Conservation (phyloP, 1,139 yeast genomes). For the Debaryomyces sp. region DNA sequence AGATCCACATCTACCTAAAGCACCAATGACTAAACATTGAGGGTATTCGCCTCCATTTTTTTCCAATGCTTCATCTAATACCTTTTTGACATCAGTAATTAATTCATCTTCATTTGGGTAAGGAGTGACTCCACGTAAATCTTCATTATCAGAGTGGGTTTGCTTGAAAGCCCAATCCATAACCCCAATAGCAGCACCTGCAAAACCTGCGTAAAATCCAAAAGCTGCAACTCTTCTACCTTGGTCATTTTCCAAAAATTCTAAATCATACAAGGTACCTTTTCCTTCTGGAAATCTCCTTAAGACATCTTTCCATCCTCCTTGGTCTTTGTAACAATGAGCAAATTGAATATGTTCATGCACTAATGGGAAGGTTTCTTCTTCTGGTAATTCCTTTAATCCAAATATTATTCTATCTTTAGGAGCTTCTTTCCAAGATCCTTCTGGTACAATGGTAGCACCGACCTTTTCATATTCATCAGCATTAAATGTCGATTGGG, state of each 20-base stretch:
- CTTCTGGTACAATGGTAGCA: slow-evolving; percentile 86
- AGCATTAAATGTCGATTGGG: slow-evolving; percentile 76
- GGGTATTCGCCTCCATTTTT: slow-evolving; percentile 71
- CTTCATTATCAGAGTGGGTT: slow-evolving; percentile 60
- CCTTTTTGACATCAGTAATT: slow-evolving; percentile 67
- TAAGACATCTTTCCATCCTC: slow-evolving; percentile 93
- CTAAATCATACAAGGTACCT: slow-evolving; percentile 89
- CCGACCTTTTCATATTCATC: slow-evolving; percentile 81
- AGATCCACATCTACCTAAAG: slow-evolving; percentile 98
- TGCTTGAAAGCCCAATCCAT: slow-evolving; percentile 95
- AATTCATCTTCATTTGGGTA: slow-evolving; percentile 79
- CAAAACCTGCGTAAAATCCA: slow-evolving; percentile 98
- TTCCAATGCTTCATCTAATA: slow-evolving; percentile 59
- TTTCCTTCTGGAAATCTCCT: slow-evolving; percentile 88
- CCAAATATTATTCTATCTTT: slow-evolving; percentile 87
- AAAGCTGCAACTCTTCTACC: slow-evolving; percentile 99
- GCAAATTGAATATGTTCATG: slow-evolving; percentile 99
- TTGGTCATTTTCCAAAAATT: slow-evolving; percentile 88
- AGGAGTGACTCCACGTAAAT: slow-evolving; percentile 77
- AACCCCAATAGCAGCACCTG: slow-evolving; percentile 96
- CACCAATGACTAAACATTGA: slow-evolving; percentile 88
- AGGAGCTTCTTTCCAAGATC: slow-evolving; percentile 92
- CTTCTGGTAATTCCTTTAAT: slow-evolving; percentile 91
- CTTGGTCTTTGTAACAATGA: slow-evolving; percentile 97
- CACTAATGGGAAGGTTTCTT: slow-evolving; percentile 83